Percentiles rank a stretch among this genome's conserved stretches.
Evolutionary conservation across 345 rosid species (phyloP).

Genomic region (Combretum micranthum): DNA sequence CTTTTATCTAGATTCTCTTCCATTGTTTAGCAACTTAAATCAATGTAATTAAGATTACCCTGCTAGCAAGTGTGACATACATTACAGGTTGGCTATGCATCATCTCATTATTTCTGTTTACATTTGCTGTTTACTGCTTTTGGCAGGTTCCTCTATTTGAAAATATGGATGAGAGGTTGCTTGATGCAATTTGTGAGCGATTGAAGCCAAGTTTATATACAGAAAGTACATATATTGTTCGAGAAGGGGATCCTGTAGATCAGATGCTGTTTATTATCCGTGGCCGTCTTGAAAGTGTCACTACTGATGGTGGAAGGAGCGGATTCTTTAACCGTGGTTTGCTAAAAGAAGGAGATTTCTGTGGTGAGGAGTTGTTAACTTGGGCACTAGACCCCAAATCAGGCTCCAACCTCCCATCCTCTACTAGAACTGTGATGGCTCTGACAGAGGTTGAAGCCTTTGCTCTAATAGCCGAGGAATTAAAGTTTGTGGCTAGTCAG

Average conservation of each 20-base stretch:
- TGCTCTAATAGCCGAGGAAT: constrained; percentile 81
- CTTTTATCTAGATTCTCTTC: too few relatives aligned
- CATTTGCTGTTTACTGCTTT: background rate
- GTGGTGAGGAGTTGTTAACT: constrained; percentile 92
- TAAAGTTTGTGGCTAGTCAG: constrained; percentile 90
- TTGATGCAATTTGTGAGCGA: constrained; percentile 95
- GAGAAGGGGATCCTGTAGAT: constrained; percentile 96
- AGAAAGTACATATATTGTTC: constrained; percentile 64
- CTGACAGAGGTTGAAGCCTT: constrained; percentile 85
- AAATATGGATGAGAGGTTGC: constrained; percentile 88
- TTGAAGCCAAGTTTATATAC: constrained; percentile 82
- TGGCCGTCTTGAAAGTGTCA: constrained; percentile 90
- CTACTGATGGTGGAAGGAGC: constrained; percentile 94
- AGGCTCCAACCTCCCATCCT: constrained; percentile 81
- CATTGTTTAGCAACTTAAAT: too few relatives aligned
- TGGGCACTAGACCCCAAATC: constrained; percentile 98
- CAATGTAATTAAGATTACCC: too few relatives aligned
- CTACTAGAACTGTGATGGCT: constrained; percentile 92
- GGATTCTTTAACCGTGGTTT: constrained; percentile 83
- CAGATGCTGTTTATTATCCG: constrained; percentile 97
- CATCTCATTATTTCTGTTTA: background rate
- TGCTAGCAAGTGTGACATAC: too few relatives aligned
- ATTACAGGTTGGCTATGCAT: too few relatives aligned
- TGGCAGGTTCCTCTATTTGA: constrained; percentile 85
- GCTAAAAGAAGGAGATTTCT: constrained; percentile 89